phyloP scores from a whole-genome alignment of 2,329 filamentous ascomycete genomes.

The Fusarium redolens region DNA sequence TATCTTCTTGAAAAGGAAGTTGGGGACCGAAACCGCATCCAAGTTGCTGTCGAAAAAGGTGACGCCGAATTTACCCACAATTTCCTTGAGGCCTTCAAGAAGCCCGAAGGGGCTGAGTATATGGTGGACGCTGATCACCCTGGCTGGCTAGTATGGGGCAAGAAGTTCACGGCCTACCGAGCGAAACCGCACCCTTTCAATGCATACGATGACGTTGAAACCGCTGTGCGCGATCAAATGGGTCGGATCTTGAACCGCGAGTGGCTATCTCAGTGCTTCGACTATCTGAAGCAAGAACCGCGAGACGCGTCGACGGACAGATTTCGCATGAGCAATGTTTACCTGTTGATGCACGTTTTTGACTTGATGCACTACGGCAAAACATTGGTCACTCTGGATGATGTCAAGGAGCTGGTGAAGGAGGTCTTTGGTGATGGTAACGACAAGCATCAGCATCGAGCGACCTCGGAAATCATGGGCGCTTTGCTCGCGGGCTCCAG shows the following conservation, averaged over 20 bases:
- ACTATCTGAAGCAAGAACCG: conserved; percentile 95
- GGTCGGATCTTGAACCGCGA: conserved; percentile 81
- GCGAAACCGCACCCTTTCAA: conserved; percentile 76
- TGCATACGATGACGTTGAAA: conserved; percentile 84
- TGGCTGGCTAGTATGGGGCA: conserved; percentile 96
- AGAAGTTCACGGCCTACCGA: conserved; percentile 83
- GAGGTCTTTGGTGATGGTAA: conserved; percentile 90
- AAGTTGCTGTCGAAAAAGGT: conserved; percentile 77
- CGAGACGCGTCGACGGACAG: conserved; percentile 83
- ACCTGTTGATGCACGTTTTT: conserved; percentile 89
- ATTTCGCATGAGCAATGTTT: conserved; percentile 88
- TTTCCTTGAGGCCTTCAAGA: conserved; percentile 81
- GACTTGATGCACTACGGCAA: conserved; percentile 86
- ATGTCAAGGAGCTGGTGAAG: conserved; percentile 83
- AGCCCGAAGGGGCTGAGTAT: conserved; percentile 76
- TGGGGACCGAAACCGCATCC: conserved; percentile 78
- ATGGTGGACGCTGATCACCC: conserved; percentile 93
- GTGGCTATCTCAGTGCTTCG: conserved; percentile 91
- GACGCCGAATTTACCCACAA: conserved; percentile 82
- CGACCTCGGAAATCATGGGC: conserved; percentile 92
- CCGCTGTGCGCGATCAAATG: conserved; percentile 78
- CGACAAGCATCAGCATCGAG: conserved; percentile 97
- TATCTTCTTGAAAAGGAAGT: conserved; percentile 83
- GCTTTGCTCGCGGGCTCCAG: conserved; percentile 84
- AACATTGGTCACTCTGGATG: conserved; percentile 83